Evolutionary conservation across 1,139 yeast species (phyloP), one percentile per base, ranked within the genome.

Genomic region (Geotrichum australiense): DNA sequence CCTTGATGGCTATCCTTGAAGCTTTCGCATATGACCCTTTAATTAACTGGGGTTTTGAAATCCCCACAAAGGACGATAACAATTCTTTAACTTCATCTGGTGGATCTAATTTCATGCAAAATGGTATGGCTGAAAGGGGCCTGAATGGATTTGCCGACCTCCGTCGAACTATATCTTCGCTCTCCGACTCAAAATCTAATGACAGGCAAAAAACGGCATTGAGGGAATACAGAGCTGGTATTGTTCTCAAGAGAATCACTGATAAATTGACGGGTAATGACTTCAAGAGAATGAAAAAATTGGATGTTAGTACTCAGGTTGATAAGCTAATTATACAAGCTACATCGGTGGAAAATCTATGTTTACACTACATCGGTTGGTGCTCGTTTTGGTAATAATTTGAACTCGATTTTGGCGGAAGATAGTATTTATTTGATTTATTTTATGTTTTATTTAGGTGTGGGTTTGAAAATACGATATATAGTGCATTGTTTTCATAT

Each of bases 1-100:
- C 98, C 0, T 72, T 93, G 56, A 85, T 93, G 94, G 99, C 99
- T 0, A 89, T 93, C 46, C 73, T 93, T 54, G 98, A 93, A 65
- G 98, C 98, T 0, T 93, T 93, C 70, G 98, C 97, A 0, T 87
- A 89, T 56, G 99, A 93, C 70, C 99, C 99, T 1, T 76, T 93
- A 64, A 93, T 93, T 56, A 89, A 89, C 56, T 93, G 99, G 99
- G 97, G 98, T 1, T 89, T 91, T 57, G 97, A 89, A 57, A 74
- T 86, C 62, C 95, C 96, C 5, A 74, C 89, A 1, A 80, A 79
- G 51, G 80, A 84, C 4, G 80, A 82, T 14, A 85, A 78, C 53
- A 80, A 80, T 16, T 78, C 85, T 2, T 86, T 85, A 14, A 78
- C 78, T 47, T 72, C 74, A 47, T 73, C 80, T 21, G 35, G 39